A percentile compares a stretch with the other conserved stretches of the same genome.
Evolutionary conservation across 495 filamentous ascomycete genomes (phyloP).

Genomic region (Chaetomidium leptoderma): DNA sequence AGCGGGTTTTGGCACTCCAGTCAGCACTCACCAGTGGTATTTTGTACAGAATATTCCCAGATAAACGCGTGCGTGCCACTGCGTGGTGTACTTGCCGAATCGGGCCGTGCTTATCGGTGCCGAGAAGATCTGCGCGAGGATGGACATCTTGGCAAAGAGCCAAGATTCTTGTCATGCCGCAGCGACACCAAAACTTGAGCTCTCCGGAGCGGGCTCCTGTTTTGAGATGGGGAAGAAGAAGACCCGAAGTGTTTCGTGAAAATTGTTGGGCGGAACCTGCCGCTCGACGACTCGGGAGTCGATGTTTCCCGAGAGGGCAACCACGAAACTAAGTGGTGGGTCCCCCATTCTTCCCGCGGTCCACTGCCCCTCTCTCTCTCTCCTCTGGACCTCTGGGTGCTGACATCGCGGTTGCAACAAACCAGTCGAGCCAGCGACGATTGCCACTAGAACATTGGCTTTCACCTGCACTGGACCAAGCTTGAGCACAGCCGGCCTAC

Average conservation of each 20-base stretch:
- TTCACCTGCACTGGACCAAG: no score
- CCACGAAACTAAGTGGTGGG: not conserved
- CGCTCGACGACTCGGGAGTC: no score
- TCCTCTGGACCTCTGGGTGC: not conserved
- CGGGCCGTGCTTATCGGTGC: conserved; percentile 20
- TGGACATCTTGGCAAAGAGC: conserved; percentile 20
- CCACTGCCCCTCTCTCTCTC: no score
- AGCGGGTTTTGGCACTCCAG: no score
- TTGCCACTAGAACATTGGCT: no score
- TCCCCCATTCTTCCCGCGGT: not conserved
- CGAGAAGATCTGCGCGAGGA: conserved; percentile 27
- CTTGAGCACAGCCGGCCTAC: not conserved
- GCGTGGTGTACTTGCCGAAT: conserved; percentile 17
- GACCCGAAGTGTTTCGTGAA: not conserved
- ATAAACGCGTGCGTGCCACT: not conserved
- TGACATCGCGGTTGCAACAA: no score
- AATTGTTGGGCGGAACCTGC: not conserved
- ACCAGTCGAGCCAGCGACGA: no score
- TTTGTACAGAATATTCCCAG: no score
- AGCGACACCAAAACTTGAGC: not conserved
- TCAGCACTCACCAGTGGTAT: no score
- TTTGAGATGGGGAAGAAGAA: not conserved
- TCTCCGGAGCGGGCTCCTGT: no score
- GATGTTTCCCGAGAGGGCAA: not conserved
- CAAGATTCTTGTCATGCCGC: conserved; percentile 11